Conservation (phyloP, 176 grass and related monocot species). For the Chloris gayana region DNA sequence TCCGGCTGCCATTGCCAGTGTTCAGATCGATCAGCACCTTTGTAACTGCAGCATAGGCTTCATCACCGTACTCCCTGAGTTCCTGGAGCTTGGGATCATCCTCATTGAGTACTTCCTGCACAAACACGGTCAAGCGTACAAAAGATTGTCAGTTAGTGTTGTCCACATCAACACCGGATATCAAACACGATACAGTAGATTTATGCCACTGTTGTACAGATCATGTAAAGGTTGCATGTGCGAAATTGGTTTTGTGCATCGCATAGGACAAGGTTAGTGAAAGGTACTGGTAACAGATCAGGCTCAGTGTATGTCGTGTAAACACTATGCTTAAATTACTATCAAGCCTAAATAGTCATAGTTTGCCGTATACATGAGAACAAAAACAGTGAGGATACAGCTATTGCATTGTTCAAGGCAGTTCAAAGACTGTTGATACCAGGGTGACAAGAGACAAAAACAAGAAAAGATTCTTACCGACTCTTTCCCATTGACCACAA, state of each 20-base stretch:
- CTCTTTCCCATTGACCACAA: conserved; percentile 42
- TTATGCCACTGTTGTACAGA: background rate
- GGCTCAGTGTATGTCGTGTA: background rate
- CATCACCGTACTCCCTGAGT: conserved; percentile 50
- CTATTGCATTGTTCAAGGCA: background rate
- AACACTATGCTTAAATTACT: background rate
- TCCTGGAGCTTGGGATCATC: conserved; percentile 55
- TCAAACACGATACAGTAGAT: background rate
- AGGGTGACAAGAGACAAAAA: background rate
- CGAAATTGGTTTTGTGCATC: background rate
- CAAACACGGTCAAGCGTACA: background rate
- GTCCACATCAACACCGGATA: background rate
- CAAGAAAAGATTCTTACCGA: conserved; percentile 39
- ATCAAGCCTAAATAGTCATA: background rate
- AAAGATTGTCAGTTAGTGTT: background rate
- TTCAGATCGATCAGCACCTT: conserved; percentile 56
- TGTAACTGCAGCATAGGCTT: conserved; percentile 54
- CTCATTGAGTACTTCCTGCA: conserved; percentile 62
- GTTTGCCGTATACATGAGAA: background rate
- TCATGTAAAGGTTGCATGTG: background rate
- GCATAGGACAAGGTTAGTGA: background rate
- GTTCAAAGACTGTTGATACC: background rate
- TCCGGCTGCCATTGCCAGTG: conserved; percentile 15
- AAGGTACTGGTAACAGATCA: background rate
- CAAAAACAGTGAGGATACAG: background rate